phyloP scores from a whole-genome alignment of 75 land plant species.

The Larix kaempferi region DNA sequence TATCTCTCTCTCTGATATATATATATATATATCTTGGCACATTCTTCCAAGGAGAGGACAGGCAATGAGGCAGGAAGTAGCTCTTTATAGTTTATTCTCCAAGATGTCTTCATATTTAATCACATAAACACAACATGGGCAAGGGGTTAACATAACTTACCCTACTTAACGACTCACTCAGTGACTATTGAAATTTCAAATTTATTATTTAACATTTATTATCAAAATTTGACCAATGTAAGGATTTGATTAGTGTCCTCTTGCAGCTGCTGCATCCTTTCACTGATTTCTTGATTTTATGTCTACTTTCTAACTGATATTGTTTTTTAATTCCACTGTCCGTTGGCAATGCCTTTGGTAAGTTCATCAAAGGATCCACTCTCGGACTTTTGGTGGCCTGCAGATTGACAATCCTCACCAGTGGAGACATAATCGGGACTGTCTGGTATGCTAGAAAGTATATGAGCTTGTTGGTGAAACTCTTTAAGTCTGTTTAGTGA shows the following conservation, averaged over 20 bases:
- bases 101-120: no score
- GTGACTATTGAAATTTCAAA: no score
- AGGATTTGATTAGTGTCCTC: background rate
- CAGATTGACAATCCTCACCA: background rate
- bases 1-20: no score
- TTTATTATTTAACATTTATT: no score
- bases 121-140: no score
- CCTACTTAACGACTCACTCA: no score
- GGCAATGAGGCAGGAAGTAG: no score
- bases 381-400: background rate
- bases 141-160: no score
- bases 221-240: no score
- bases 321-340: background rate
- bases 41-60: no score
- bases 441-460: background rate
- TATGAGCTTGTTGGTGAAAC: background rate
- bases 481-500: background rate
- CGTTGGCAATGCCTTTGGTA: background rate
- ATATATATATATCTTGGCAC: no score
- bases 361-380: background rate
- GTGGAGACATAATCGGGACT: background rate
- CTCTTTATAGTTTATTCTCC: no score
- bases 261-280: background rate
- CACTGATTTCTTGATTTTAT: background rate
- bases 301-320: background rate